phyloP scores from a whole-genome alignment of 352 stramenopile species.

The Sclerospora graminicola region DNA sequence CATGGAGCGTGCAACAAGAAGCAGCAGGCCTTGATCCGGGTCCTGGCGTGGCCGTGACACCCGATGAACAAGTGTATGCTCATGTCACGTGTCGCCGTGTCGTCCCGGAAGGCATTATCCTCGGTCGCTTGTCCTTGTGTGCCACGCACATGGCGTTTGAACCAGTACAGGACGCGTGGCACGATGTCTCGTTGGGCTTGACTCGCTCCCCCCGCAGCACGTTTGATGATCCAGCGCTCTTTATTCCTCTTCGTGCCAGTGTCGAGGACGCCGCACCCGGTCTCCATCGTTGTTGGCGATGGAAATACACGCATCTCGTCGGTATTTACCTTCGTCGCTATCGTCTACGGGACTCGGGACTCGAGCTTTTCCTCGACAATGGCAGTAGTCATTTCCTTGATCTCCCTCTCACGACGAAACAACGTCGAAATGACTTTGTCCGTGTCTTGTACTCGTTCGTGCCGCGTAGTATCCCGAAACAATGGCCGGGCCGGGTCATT shows the following conservation, averaged over 20 bases:
- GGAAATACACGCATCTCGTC: conserved; percentile 71
- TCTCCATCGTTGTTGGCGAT: conserved; percentile 63
- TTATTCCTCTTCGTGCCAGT: conserved; percentile 1
- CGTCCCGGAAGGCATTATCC: conserved; percentile 60
- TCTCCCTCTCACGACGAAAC: conserved; percentile 52
- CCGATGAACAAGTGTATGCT: conserved; percentile 55
- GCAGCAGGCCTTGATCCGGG: conserved; percentile 63
- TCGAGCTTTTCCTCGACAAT: conserved; percentile 78
- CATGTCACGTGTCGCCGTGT: conserved; percentile 58
- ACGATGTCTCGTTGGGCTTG: conserved; percentile 3
- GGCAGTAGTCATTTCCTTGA: conserved; percentile 76
- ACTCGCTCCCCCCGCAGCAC: conserved; percentile 6
- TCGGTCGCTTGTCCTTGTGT: conserved; percentile 54
- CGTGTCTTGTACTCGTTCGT: conserved; percentile 70
- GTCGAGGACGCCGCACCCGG: conserved; percentile 53
- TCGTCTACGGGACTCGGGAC: conserved; percentile 65
- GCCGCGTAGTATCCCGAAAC: conserved; percentile 54
- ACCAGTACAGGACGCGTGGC: conserved; percentile 13
- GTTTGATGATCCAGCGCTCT: conserved; percentile 14
- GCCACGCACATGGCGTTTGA: conserved; percentile 61
- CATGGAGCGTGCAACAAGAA: conserved; percentile 17
- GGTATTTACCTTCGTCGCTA: conserved; percentile 75
- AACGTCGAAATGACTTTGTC: conserved; percentile 71
- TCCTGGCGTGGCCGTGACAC: conserved; percentile 41
- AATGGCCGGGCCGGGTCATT: conserved; percentile 55